Base-by-base conservation (phyloP, 257 asterid genomes). In the Nicotiana benthamiana region DNA sequence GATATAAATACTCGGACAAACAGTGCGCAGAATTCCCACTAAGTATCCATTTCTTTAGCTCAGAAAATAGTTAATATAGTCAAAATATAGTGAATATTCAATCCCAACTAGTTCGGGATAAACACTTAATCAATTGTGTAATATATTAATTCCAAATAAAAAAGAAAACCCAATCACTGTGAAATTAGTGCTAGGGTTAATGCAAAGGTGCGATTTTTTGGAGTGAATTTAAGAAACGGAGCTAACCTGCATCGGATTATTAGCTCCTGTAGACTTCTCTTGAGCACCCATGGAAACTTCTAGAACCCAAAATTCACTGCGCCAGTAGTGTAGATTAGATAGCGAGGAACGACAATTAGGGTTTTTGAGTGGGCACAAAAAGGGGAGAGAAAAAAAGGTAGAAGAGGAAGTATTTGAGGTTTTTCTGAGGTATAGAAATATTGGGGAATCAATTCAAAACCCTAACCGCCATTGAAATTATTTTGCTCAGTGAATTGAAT, bases 381-480 rank as follows among this genome's bases (percentile, higher is more conserved):
- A 12, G 53, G 40, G 28, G 34, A 62, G 60, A 80, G 53, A 64
- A 28, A 78, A 72, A 48, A 30, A 36, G 53, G 77, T 63, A 62
- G 72, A 79, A 82, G 54, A 67, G n/a, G 43, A 27, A 81, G 60
- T 30, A 51, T 51, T 15, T 56, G n/a, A 40, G 54, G 82, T 20
- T 43, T 11, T 81, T 80, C 66, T 66, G 83, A 80, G 82, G 65
- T 78, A 40, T 81, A 84, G 53, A 43, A 22, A 70, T 43, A 3
- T 70, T 48, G 77, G 77, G 56, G 82, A 77, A 77, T 82, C 87
- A 87, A 85, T 86, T 86, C 43, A 84, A 87, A 93, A 90, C 91
- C 91, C 94, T 89, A 89, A 90, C 86, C 88, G 84, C 92, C 91
- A 91, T 86, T 83, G 87, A 77, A 66, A 57, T 64, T 60, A 76